Conservation (phyloP, 1,284 basidiomycete species). For the Xerocomus nothofagi region DNA sequence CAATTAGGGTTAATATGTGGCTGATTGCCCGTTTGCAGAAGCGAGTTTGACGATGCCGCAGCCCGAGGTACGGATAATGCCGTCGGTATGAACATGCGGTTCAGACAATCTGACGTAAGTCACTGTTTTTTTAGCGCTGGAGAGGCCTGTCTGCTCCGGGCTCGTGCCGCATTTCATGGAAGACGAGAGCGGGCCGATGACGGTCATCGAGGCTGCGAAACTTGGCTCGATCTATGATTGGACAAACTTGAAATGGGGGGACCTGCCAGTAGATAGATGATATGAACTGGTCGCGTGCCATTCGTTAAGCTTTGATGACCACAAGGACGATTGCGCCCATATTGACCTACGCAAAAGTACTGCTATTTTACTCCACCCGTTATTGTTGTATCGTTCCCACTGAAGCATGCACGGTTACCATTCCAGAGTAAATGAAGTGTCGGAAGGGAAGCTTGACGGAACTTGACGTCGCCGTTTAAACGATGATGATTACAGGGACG, state of each 20-base stretch:
- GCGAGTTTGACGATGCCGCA: constrained; percentile 26
- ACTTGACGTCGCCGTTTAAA: constrained; percentile 25
- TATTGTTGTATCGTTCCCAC: constrained; percentile 23
- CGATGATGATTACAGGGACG: constrained; percentile 29
- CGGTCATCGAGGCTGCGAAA: constrained; percentile 16
- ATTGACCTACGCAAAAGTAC: constrained; percentile 18
- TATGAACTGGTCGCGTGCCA: constrained; percentile 1
- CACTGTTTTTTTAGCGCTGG: constrained; percentile 17
- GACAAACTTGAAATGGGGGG: constrained; percentile 22
- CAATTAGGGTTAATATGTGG: background rate
- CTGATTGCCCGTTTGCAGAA: constrained; percentile 19
- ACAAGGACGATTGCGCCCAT: constrained; percentile 6
- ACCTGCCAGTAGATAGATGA: background rate
- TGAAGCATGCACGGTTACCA: constrained; percentile 10
- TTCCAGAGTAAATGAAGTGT: constrained; percentile 17
- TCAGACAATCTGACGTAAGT: too few relatives aligned
- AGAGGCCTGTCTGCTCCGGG: constrained; percentile 21
- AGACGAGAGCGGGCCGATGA: background rate
- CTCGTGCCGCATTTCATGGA: constrained; percentile 19
- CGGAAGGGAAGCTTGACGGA: constrained; percentile 25
- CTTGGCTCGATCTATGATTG: constrained; percentile 18
- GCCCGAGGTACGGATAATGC: constrained; percentile 20
- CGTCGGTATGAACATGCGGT: background rate
- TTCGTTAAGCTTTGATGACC: constrained; percentile 3
- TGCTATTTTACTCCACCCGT: constrained; percentile 19